Evolutionary conservation across 2,329 filamentous ascomycete species (phyloP), one percentile per base, ranked within the genome.

Genomic region (Colletotrichum sp.): DNA sequence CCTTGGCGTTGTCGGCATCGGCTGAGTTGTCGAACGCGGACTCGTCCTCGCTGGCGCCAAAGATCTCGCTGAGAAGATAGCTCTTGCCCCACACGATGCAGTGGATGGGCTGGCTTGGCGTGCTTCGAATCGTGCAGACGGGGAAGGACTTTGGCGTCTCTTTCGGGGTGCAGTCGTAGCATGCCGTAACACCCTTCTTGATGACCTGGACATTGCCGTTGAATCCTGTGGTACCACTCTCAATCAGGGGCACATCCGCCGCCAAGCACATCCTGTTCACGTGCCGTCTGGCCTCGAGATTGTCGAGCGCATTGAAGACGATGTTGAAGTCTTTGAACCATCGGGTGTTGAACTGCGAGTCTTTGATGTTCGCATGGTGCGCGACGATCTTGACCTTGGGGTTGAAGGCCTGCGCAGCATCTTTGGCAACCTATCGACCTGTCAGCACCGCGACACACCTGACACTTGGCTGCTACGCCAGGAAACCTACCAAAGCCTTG

Each of bases 71-170:
- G 77, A 99, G 91, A 11, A 99, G 90, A 84, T 99, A 99, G 83
- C 96, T 98, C 87, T 99, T 99, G 25, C 92, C 96, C 97, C 97
- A 99, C 3, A 99, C 96, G 77, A 99, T 99, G 87, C 97, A 99
- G 86, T 99, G 97, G 59, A 99, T 99, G 1, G 96, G 95, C 81
- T 99, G 96, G 79, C 95, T 98, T 0, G 97, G 97, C 0, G 96
- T 99, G 84, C 95, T 98, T 83, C 97, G 92, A 80, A 99, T 99
- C 2, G 97, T 99, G 87, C 97, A 99, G 57, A 99, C 96, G 3
- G 97, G 96, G 82, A 98, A 99, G 2, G 94, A 94, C 84, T 98
- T 99, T 8, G 96, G 96, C 3, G 94, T 92, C 77, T 96, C 94
- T 85, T 99, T 99, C 3, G 93, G 91, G 16, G 93, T 94, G 87